Evolutionary conservation across 805 yeast species (phyloP), one percentile per base, ranked within the genome.

Genomic region (Candida ipomoeae): DNA sequence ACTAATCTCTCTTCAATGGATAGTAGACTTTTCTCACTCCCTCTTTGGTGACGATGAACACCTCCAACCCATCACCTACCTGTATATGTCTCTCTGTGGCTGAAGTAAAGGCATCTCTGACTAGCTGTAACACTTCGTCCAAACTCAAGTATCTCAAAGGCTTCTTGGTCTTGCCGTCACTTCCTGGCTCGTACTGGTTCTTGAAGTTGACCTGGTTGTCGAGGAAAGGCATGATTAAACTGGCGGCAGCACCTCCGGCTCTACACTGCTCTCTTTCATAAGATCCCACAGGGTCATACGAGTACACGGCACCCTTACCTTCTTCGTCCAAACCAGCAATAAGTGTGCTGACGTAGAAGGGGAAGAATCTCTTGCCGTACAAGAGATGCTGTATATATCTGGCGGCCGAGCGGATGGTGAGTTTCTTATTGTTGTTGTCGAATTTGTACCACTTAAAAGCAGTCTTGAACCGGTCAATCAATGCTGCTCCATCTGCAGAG

Each of bases 21-120:
- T 73, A 86, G 69, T 81, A 85, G 67, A 89, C 96, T 40, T 80
- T 83, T 71, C 85, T 80, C 44, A 89, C 88, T 46, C 99, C 99
- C 21, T 90, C 96, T 66, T 90, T 91, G 13, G 97, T 89, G 52
- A 92, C 91, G 60, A 94, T 87, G 57, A 87, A 74, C 44, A 94
- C 85, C 69, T 94, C 96, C 55, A 94, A 78, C 5, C 94, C 96
- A 74, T 94, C 99, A 75, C 99, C 99, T 48, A 94, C 98, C 60
- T 91, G 95, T 60, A 94, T 94, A 70, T 94, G 98, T 79, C 99
- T 87, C 73, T 94, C 99, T 17, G 98, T 92, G 18, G 97, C 99
- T 7, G 97, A 89, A 20, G 89, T 78, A 66, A 94, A 94, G 5
- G 99, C 96, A 70, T 94, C 99, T 67, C 83, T 85, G 36, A 94